phyloP scores from a whole-genome alignment of 352 stramenopile species.

The Phytopythium mirpurense region DNA sequence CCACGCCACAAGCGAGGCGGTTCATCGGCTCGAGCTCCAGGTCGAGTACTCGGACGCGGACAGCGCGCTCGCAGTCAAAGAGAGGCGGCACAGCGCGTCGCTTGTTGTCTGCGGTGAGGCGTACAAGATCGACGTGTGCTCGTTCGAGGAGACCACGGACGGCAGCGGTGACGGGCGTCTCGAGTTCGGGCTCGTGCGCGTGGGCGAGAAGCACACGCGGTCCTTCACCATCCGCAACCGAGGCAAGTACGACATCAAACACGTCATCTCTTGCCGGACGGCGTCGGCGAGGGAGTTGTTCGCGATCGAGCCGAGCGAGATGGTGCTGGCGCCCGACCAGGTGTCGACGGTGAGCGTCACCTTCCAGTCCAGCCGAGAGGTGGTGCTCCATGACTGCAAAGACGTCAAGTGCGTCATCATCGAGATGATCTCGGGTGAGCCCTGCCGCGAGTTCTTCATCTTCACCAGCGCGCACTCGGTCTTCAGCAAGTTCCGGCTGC shows the following conservation, averaged over 20 bases:
- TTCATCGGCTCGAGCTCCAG: constrained; percentile 49
- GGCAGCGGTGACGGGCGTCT: constrained; percentile 55
- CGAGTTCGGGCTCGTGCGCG: constrained; percentile 91
- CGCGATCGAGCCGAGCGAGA: constrained; percentile 70
- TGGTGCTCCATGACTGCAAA: constrained; percentile 86
- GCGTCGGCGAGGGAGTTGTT: constrained; percentile 62
- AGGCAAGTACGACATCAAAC: constrained; percentile 94
- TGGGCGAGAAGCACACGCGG: constrained; percentile 80
- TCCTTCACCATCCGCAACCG: constrained; percentile 87
- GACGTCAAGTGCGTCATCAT: constrained; percentile 92
- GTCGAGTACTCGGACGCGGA: constrained; percentile 86
- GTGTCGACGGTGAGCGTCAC: constrained; percentile 64
- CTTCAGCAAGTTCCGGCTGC: constrained; percentile 83
- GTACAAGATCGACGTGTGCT: constrained; percentile 90
- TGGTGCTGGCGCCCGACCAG: constrained; percentile 71
- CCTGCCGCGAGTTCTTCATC: constrained; percentile 86
- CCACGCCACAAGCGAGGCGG: constrained; percentile 53
- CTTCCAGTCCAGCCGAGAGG: constrained; percentile 76
- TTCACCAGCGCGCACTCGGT: constrained; percentile 71
- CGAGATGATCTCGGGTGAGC: constrained; percentile 89
- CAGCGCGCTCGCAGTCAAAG: constrained; percentile 39
- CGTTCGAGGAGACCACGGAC: constrained; percentile 43
- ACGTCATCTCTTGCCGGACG: constrained; percentile 57
- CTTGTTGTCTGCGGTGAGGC: constrained; percentile 75
- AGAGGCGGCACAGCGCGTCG: constrained; percentile 22